Conservation (phyloP, 371 early-diverging fungal species). For the Coemansia sp. region DNA sequence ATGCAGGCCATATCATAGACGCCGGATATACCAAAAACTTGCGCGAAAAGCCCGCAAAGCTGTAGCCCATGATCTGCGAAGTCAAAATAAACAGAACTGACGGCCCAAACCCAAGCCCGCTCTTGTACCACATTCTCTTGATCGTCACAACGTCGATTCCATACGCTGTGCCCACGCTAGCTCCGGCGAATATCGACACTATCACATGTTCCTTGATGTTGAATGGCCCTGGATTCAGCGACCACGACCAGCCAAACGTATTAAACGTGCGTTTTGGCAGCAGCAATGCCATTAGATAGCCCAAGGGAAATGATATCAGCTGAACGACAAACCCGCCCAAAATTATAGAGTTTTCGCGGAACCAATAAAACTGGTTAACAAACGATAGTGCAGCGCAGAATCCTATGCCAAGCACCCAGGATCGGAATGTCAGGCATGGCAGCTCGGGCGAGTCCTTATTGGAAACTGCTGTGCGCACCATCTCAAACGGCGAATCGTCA, state of each 20-base stretch:
- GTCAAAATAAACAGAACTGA: conserved; percentile 63
- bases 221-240: conserved; percentile 82
- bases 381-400: conserved; percentile 60
- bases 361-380: conserved; percentile 73
- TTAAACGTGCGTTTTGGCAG: conserved; percentile 53
- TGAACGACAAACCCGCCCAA: conserved; percentile 61
- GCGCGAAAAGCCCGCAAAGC: conserved; percentile 77
- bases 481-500: conserved; percentile 73
- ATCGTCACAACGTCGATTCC: conserved; percentile 67
- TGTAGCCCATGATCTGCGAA: conserved; percentile 79
- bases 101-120: conserved; percentile 62
- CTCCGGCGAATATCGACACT: conserved; percentile 66
- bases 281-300: conserved; percentile 60
- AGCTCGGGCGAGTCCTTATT: conserved; percentile 67
- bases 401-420: conserved; percentile 66
- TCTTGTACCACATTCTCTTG: conserved; percentile 62
- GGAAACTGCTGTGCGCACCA: conserved; percentile 67
- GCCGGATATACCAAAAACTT: conserved; percentile 78
- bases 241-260: conserved; percentile 51
- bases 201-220: conserved; percentile 85
- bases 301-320: conserved; percentile 64
- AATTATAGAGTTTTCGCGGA: conserved; percentile 59
- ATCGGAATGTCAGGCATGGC: conserved; percentile 75
- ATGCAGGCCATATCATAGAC: conserved; percentile 83
- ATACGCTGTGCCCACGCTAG: conserved; percentile 66